Percentiles rank a stretch among this genome's conserved stretches.
Conservation (phyloP, 2,329 filamentous ascomycete species). For the Diaporthe vaccinii region DNA sequence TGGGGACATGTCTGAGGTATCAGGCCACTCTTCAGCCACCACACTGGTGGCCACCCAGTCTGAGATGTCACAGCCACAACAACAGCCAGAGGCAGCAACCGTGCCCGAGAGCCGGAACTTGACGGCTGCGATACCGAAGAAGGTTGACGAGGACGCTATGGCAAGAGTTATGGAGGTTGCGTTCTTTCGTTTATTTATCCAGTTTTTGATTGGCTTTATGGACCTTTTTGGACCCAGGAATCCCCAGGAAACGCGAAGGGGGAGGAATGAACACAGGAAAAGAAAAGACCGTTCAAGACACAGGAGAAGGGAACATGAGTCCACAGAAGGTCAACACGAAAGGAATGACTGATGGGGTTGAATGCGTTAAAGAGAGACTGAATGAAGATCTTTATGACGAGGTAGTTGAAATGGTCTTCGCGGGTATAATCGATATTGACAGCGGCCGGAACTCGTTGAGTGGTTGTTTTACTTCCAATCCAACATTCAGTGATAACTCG, state of each 20-base stretch:
- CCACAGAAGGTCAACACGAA: background rate
- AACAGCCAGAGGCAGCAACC: background rate
- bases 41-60: background rate
- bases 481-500: too few relatives aligned
- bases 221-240: background rate
- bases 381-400: background rate
- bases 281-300: background rate
- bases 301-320: background rate
- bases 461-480: too few relatives aligned
- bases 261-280: background rate
- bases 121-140: background rate
- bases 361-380: background rate
- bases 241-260: background rate
- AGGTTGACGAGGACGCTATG: background rate
- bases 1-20: slow-evolving; percentile 1
- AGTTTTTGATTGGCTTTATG: background rate
- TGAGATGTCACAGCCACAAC: background rate
- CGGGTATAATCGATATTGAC: background rate
- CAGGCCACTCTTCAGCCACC: slow-evolving; percentile 4
- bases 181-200: background rate
- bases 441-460: too few relatives aligned
- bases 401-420: background rate
- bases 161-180: slow-evolving; percentile 9
- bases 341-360: background rate
- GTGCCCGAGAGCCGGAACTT: background rate